Base-by-base conservation (phyloP, 176 grass and related monocot genomes). In the Juncus effusus region DNA sequence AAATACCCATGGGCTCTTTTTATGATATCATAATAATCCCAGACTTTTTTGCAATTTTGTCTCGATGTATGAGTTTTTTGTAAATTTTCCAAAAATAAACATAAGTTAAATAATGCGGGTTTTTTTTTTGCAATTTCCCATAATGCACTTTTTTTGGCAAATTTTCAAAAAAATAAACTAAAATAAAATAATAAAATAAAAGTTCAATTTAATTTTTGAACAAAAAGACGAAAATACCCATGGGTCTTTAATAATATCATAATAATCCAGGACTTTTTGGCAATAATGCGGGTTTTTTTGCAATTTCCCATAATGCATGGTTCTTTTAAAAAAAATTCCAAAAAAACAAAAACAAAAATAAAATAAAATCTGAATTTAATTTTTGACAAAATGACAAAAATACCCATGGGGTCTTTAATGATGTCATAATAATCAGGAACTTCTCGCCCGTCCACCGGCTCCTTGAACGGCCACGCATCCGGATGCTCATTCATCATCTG, bases 351-450 rank as follows among this genome's bases (percentile, higher is more conserved):
- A 28, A 74, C 62, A 3, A 64, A 28, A 1, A 28, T 28, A 28
- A 28, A 28, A 28, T 28, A 28, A 28, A 28, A 28, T 28, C 19
- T 28, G 19, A 28, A 28, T 28, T 28, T 28, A 28, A 5, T 47
- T 47, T 47, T 54, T 16, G 19, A 13, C 42, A 12, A 58, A 49
- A 10, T 67, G 38, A 5, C 54, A 38, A n/a, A 64, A 65, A 74
- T 60, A 99, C 95, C 95, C 80, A 99, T 99, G 49, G 95, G 89
- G 82, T 99, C 89, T 79, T 99, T 99, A 70, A 99, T 99, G 62
- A 99, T 94, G 70, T 99, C 83, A 63, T 99, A 94, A 75, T 99
- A 94, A 74, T 99, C 95, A 64, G 95, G 95, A 67, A 94, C 95
- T 60, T 94, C 95, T 12, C 95, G 83, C 51, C 88, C 78, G 78